Base-by-base conservation (phyloP, 2,329 filamentous ascomycete species). In the Colletotrichum siamense region DNA sequence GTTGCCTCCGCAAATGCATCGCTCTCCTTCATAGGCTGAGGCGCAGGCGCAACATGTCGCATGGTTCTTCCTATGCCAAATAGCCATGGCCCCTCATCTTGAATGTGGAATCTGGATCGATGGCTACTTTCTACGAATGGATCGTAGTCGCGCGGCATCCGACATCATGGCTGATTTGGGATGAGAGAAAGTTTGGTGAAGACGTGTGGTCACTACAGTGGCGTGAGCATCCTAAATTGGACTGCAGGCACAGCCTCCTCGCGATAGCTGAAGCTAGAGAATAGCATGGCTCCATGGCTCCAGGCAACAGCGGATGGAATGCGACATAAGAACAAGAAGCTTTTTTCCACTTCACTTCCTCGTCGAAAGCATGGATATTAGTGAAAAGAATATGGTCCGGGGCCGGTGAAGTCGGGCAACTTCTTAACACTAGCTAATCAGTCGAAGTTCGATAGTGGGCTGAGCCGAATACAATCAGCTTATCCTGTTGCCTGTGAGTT, bases 21-120 rank as follows among this genome's bases (percentile, higher is more conserved):
- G 9, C 18, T 49, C 39, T n/a, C 0, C 39, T 12, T n/a, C 0
- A 5, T n/a, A n/a, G 39, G 39, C 0, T n/a, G n/a, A 4, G 18
- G 18, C 39, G 10, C 18, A n/a, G 39, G 0, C 16, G 8, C 39
- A 49, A n/a, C 0, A 49, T 1, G 18, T 49, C 0, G 10, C 16
- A 44, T 44, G 6, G 0, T 7, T 49, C 0, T 49, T 49, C 10
- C 9, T 49, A 12, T 49, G 10, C 1, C 18, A 49, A 49, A n/a
- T 10, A 6, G 8, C 16, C 18, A 49, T 22, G 9, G 9, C 0
- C 3, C 1, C 39, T n/a, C 0, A 44, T 44, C 9, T 44, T 12
- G 18, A n/a, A n/a, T 12, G 0, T 49, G 39, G 0, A n/a, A 2
- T n/a, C 0, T 4, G 2, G 18, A 49, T n/a, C 18, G 9, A 0